Conservation (phyloP, 768 basidiomycete species). For the Lactarius akahatsu region DNA sequence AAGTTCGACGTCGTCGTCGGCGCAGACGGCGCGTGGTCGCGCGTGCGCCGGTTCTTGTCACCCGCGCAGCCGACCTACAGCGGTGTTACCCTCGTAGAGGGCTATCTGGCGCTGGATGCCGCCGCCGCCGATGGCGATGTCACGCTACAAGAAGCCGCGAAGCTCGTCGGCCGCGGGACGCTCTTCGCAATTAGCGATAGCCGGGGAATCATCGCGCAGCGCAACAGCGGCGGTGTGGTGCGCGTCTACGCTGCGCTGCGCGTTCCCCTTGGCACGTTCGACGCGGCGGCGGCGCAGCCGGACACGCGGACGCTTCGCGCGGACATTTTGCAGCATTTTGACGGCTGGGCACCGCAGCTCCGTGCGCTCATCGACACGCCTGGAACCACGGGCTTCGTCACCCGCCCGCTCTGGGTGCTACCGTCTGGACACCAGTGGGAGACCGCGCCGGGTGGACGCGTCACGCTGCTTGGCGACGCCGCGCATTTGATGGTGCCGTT, state of each 20-base stretch:
- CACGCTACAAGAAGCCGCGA: background rate
- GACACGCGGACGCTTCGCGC: background rate
- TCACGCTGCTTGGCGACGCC: conserved; percentile 38
- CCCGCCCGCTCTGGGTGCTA: conserved; percentile 27
- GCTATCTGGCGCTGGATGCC: conserved; percentile 31
- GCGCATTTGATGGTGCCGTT: conserved; percentile 42
- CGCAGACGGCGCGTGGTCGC: conserved; percentile 45
- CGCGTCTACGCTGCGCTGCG: conserved; percentile 20
- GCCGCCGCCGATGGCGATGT: background rate
- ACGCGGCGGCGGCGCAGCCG: background rate
- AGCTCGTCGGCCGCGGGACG: conserved; percentile 36
- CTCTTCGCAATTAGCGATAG: conserved; percentile 34
- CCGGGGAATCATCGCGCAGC: conserved; percentile 36
- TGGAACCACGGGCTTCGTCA: conserved; percentile 18
- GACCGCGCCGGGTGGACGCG: conserved; percentile 20
- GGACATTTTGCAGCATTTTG: background rate
- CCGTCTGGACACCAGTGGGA: conserved; percentile 26
- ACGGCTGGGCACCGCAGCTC: conserved; percentile 14
- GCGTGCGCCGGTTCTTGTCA: conserved; percentile 38
- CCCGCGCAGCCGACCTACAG: conserved; percentile 37
- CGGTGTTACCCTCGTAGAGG: conserved; percentile 32
- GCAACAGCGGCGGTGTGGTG: conserved; percentile 34
- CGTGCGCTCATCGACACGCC: conserved; percentile 24
- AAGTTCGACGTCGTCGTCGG: conserved; percentile 36
- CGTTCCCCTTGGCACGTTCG: conserved; percentile 10